Evolutionary conservation across 441 rosid genomes (phyloP), one percentile per base, ranked within the genome.

Genomic region (Populus hybrid): DNA sequence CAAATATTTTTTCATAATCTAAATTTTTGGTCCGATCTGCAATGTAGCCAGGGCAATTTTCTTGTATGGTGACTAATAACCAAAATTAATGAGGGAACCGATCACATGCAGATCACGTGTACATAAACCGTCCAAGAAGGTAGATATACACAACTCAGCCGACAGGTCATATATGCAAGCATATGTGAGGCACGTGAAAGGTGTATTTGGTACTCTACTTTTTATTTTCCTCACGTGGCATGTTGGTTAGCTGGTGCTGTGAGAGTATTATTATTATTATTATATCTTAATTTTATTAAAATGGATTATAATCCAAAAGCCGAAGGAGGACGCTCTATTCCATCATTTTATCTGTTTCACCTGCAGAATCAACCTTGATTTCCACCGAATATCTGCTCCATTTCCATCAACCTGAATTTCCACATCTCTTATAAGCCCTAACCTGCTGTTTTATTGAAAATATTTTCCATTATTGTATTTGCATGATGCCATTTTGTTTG

Each of bases 111-210:
- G 63, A 76, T 72, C 70, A 72, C 80, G 80, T 82, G 76, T 40
- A 30, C 36, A 67, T 7, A 34, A 67, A 59, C 32, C 24, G 28
- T 28, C 30, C 40, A 19, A 4, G 67, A n/a, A 4, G 71, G 46
- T 1, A 59, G 71, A 71, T 67, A 70, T 8, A 3, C 42, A 23
- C 80, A 79, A 71, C 77, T 82, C 77, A 18, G 76, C 81, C 80
- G 84, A 86, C 87, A 83, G 14, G 12, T 34, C 74, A 36, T 19
- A 68, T 40, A 35, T 24, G 77, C 7, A 46, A 24, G 78, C 87
- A 85, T 69, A 85, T 82, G 86, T 64, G 50, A 10, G 80, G 78
- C 87, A 87, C 87, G 87, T 83, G 89, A 74, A 85, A n/a, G 18
- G 38, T 34, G 34, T 19, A 5, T 46, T 23, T 36, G n/a, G 3